phyloP scores from a whole-genome alignment of 345 rosid species.

The Syzygium oleosum region DNA sequence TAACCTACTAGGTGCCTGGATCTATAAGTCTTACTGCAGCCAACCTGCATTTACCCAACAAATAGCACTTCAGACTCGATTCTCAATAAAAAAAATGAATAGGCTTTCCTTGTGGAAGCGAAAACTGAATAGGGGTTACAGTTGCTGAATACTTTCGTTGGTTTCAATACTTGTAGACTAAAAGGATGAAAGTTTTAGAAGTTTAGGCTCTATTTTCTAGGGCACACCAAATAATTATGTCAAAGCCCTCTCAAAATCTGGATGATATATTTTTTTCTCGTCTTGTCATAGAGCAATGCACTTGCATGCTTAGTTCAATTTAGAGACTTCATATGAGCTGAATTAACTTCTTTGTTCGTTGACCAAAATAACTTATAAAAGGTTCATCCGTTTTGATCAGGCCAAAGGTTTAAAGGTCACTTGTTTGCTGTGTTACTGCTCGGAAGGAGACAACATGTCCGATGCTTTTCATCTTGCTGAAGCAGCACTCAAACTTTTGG shows the following conservation, averaged over 20 bases:
- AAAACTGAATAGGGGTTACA: not conserved
- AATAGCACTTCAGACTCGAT: not conserved
- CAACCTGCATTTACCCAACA: not conserved
- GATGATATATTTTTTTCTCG: not conserved
- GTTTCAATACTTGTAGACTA: not conserved
- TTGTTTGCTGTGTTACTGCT: conserved; percentile 85
- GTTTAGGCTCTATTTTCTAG: not conserved
- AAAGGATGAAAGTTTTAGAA: not conserved
- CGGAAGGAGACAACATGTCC: conserved; percentile 85
- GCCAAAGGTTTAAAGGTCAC: conserved; percentile 79
- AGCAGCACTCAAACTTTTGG: conserved; percentile 49
- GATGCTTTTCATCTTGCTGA: conserved; percentile 78
- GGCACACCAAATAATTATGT: not conserved
- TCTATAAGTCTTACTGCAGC: not conserved
- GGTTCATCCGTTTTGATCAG: conserved; percentile 25
- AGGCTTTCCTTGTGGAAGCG: not conserved
- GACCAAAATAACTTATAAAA: not conserved
- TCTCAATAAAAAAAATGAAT: not conserved
- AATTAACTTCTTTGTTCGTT: not conserved
- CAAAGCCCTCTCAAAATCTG: not conserved
- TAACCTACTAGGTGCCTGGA: not conserved
- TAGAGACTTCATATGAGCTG: not conserved
- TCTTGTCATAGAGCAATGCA: not conserved
- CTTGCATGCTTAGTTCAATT: not conserved
- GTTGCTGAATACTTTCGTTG: not conserved